Evolutionary conservation across 257 asterid genomes (phyloP).

Genomic region (Lavandula angustifolia): DNA sequence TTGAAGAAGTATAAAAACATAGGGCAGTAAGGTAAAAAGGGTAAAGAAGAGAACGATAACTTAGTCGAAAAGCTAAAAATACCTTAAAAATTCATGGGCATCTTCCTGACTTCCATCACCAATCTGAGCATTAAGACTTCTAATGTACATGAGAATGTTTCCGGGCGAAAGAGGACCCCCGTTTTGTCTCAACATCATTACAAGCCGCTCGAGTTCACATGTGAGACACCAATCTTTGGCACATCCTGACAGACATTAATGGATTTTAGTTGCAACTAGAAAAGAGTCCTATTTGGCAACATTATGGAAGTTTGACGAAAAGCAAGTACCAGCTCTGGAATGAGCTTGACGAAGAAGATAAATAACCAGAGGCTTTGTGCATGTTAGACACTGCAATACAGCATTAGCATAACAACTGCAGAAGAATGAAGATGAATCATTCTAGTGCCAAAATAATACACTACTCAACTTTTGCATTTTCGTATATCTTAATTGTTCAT

Average conservation of each 20-base stretch:
- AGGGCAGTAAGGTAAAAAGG: not conserved
- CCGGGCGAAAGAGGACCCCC: constrained; percentile 73
- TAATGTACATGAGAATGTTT: constrained; percentile 67
- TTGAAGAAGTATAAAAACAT: not conserved
- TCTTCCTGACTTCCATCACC: constrained; percentile 94
- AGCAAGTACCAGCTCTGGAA: constrained; percentile 66
- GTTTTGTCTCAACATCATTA: constrained; percentile 54
- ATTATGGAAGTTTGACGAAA: constrained; percentile 3
- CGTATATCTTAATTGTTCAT: constrained; percentile 1
- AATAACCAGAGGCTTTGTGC: constrained; percentile 74
- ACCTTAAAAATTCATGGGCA: constrained; percentile 94
- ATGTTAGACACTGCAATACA: constrained; percentile 82
- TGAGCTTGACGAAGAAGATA: constrained; percentile 78
- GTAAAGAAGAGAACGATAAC: constrained; percentile 1
- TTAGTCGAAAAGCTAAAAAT: constrained; percentile 12
- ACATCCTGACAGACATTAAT: constrained; percentile 49
- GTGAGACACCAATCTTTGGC: constrained; percentile 79
- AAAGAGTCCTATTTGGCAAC: not conserved
- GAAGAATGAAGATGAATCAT: constrained; percentile 22
- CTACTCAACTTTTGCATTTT: not conserved
- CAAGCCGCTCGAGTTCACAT: constrained; percentile 86
- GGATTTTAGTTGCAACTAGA: not conserved
- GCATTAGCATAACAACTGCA: constrained; percentile 94
- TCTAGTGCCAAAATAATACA: not conserved
- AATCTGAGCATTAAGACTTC: constrained; percentile 72